A percentile compares a stretch with the other conserved stretches of the same genome.
phyloP scores from a whole-genome alignment of 495 filamentous ascomycete species.

The Chlorociboria aeruginascens region DNA sequence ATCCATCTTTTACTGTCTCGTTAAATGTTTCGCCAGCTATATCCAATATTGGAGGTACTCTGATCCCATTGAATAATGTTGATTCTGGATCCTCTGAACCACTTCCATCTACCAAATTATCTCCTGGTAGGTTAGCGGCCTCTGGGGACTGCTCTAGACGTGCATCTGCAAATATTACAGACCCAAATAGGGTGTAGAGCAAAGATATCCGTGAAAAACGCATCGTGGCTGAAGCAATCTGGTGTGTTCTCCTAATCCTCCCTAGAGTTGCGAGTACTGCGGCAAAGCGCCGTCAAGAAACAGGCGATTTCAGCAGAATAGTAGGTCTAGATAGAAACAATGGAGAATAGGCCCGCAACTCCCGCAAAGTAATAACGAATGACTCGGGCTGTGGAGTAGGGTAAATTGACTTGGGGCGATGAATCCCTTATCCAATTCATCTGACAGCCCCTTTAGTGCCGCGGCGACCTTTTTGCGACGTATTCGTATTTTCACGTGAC shows the following conservation, averaged over 20 bases:
- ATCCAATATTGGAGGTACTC: conserved; percentile 61
- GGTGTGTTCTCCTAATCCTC: too few relatives aligned
- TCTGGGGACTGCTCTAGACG: background rate
- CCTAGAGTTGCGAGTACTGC: conserved; percentile 1
- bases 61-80: conserved; percentile 70
- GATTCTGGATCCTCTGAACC: conserved; percentile 15
- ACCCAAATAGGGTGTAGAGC: conserved; percentile 10
- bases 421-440: background rate
- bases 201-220: conserved; percentile 15
- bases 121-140: background rate
- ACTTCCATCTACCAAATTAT: conserved; percentile 6
- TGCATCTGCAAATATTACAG: conserved; percentile 11
- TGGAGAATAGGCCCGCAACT: too few relatives aligned
- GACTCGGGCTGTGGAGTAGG: background rate
- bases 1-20: conserved; percentile 47
- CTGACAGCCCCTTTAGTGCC: background rate
- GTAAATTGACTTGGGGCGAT: too few relatives aligned
- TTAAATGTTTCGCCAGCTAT: conserved; percentile 44
- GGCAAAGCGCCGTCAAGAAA: conserved; percentile 11
- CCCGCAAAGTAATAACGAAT: background rate
- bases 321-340: too few relatives aligned
- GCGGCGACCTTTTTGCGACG: background rate
- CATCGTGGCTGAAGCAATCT: conserved; percentile 9
- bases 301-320: background rate
- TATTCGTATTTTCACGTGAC: too few relatives aligned